These are phyloP conservation scores for Lenwebbia sp. DNA, from an alignment of 345 rosid genomes.

Conservation along the genomic window DNA sequence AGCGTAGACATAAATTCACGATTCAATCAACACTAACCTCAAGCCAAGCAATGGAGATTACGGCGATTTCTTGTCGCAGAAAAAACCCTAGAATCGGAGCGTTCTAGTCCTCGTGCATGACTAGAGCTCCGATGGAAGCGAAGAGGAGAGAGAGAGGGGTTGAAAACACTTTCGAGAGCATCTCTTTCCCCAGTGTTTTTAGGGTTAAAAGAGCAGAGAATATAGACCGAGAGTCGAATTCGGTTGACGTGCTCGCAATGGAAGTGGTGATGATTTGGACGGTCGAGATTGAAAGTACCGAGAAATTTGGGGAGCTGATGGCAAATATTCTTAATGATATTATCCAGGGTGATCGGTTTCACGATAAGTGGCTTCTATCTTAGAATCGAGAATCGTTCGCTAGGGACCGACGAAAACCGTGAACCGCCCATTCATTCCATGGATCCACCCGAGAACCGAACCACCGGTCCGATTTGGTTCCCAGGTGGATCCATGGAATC, in stretches of 20 bases:
- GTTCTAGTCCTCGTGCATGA: not conserved
- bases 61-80: not conserved
- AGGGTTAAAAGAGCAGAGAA: not conserved
- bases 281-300: not conserved
- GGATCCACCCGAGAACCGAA: too few relatives aligned
- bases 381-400: too few relatives aligned
- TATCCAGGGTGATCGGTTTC: too few relatives aligned
- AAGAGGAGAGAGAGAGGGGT: not conserved
- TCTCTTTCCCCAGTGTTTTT: not conserved
- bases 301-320: not conserved
- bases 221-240: not conserved
- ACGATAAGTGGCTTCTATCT: rapidly evolving
- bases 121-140: not conserved
- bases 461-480: too few relatives aligned
- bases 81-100: not conserved
- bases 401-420: too few relatives aligned
- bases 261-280: not conserved
- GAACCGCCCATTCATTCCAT: too few relatives aligned
- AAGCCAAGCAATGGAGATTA: not conserved
- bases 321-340: not conserved
- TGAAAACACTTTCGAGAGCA: not conserved
- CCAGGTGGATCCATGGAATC: too few relatives aligned
- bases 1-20: not conserved
- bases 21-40: not conserved
- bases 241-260: not conserved